These are phyloP conservation scores for Francoa sonchifolia DNA, from an alignment of 441 rosid species.

Conservation along the genomic window DNA sequence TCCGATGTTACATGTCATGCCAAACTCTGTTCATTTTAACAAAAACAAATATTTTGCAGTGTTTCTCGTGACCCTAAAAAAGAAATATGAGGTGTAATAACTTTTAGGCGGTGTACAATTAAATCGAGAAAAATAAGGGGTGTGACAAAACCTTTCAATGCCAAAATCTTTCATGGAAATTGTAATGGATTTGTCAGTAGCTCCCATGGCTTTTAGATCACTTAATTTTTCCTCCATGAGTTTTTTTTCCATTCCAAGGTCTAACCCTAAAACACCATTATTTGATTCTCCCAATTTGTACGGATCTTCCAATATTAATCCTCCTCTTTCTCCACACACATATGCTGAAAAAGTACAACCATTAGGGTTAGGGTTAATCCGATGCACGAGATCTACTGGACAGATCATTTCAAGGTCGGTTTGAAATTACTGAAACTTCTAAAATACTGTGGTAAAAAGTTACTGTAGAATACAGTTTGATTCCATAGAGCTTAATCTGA, in stretches of 20 bases:
- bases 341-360: constrained; percentile 12
- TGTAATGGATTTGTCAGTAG: background rate
- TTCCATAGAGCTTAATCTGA: too few relatives aligned
- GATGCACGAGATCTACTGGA: background rate
- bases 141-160: background rate
- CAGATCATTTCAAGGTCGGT: background rate
- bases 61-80: too few relatives aligned
- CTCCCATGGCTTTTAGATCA: background rate
- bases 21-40: too few relatives aligned
- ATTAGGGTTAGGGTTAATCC: too few relatives aligned
- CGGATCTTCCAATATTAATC: constrained; percentile 21
- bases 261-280: constrained; percentile 12
- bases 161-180: background rate
- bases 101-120: too few relatives aligned
- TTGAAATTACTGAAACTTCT: too few relatives aligned
- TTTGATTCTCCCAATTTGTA: constrained; percentile 17
- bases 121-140: too few relatives aligned
- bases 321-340: constrained; percentile 23
- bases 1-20: too few relatives aligned
- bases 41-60: too few relatives aligned
- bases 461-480: too few relatives aligned
- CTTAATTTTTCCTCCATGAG: background rate
- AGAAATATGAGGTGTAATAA: too few relatives aligned
- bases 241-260: constrained; percentile 15
- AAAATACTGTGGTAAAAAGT: too few relatives aligned